Evolutionary conservation across 2,329 filamentous ascomycete species (phyloP).

Genomic region (Xylariomycetidae sp.): DNA sequence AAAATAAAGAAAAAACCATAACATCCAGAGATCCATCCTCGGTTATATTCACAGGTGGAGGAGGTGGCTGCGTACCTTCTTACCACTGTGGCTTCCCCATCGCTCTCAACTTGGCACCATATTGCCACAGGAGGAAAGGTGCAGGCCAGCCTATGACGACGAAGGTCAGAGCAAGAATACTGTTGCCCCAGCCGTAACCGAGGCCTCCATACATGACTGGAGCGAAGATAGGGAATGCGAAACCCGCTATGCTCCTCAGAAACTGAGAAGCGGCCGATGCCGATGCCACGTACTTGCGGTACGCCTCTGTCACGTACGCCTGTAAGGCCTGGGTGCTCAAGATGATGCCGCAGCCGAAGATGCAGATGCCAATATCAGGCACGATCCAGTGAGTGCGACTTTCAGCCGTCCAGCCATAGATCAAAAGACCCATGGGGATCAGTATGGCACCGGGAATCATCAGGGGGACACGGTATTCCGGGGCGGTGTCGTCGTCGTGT

Average conservation of each 20-base stretch:
- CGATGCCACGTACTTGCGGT: conserved; percentile 17
- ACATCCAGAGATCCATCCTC: too few relatives aligned
- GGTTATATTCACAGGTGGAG: too few relatives aligned
- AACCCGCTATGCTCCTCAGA: conserved; percentile 9
- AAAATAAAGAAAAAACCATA: too few relatives aligned
- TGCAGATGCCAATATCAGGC: conserved; percentile 47
- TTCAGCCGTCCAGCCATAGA: conserved; percentile 53
- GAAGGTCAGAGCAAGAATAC: conserved; percentile 8
- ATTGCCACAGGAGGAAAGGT: conserved; percentile 10
- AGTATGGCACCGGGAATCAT: conserved; percentile 49
- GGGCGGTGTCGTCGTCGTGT: conserved; percentile 20
- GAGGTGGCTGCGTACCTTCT: too few relatives aligned
- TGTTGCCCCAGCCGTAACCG: conserved; percentile 10
- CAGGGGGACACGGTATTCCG: conserved; percentile 44
- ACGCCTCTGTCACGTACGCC: conserved; percentile 49
- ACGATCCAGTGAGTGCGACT: conserved; percentile 47
- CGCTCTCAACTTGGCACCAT: conserved; percentile 8
- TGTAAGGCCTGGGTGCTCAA: conserved; percentile 49
- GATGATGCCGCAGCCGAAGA: conserved; percentile 47
- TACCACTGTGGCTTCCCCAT: too few relatives aligned
- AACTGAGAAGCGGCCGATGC: conserved; percentile 8
- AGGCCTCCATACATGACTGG: conserved; percentile 10
- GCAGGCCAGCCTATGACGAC: conserved; percentile 8
- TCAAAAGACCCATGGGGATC: conserved; percentile 46
- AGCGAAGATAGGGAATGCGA: conserved; percentile 11